Base-by-base conservation (phyloP, 768 basidiomycete genomes). In the Leccinum truebloodii region DNA sequence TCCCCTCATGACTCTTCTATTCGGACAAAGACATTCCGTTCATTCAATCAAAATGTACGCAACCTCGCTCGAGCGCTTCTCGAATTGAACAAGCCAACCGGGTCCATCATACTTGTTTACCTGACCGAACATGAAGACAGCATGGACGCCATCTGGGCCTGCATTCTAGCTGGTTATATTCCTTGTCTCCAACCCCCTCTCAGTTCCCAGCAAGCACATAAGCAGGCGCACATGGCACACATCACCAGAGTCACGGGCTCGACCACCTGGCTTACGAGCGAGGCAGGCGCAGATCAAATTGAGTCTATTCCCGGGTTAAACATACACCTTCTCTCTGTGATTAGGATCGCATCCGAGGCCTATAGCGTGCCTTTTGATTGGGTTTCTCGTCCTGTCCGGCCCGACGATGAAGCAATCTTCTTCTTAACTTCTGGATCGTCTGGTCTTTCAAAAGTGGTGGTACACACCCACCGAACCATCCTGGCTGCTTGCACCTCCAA, bases 371-470 rank as follows among this genome's bases (percentile, higher is more conserved):
- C 60, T 3, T 24, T 50, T 37, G 22, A 63, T 35, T 56, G 65
- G 71, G 39, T 55, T 6, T 65, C 57, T 4, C 62, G 65, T 2
- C 28, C 51, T 8, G 52, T 61, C 10, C 65, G 60, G 37, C 64
- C 69, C 6, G 69, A 72, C 16, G 71, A 71, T 26, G 70, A 72
- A 30, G 69, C 70, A 5, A 70, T 72, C n/a, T 44, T 71, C 16
- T 71, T 71, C 60, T 51, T 79, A 54, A 79, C 78, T 13, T 78
- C 78, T 0, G 78, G 78, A 2, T 79, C 78, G 0, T 76, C 77
- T 10, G 78, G 78, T 0, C 75, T 77, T 57, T 75, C 77, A 0
- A 79, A 79, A 55, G 78, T 71, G 2, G 78, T 78, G 22, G 72
- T 70, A 22, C 68, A 78, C 53, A 72, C 71, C 6, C 78, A 79